Base-by-base conservation (phyloP, 1,284 basidiomycete genomes). In the Ceraceosorus guamensis region DNA sequence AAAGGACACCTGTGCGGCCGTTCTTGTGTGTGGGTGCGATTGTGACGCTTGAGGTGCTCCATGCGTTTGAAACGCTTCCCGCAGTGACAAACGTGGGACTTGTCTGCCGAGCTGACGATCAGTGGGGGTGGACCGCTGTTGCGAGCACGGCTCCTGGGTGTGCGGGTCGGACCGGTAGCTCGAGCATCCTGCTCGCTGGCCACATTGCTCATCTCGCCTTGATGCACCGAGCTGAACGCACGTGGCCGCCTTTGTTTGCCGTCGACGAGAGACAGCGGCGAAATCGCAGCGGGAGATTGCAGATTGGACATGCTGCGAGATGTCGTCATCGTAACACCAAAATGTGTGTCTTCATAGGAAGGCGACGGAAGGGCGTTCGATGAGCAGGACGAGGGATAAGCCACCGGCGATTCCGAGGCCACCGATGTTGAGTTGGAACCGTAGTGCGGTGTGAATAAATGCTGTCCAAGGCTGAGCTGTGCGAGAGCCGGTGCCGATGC, bases 21-120 rank as follows among this genome's bases (percentile, higher is more conserved):
- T 50, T 76, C 74, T 50, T 75, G 68, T 0, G 74, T 75, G 54
- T 76, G 74, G 5, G 70, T 71, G 46, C 71, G 71, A 49, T 65
- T 67, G 66, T 76, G 74, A n/a, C 74, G 67, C 62, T 75, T 75
- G 50, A 76, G 66, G 37, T 76, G 74, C 57, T 76, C 74, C 61
- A 74, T 65, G 31, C 74, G 61, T 60, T 71, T 73, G 63, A 76
- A 76, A 31, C 73, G 63, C 61, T 73, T 71, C 18, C 72, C 71
- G 48, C 73, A 73, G 61, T 69, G 65, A 55, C 73, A 76, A 43
- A 71, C 71, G 52, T 76, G 73, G 37, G 65, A 53, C 58, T 76
- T 76, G 60, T 75, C 67, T 8, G 70, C 70, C n/a, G 61, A 65
- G 65, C 66, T 70, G 50, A 75, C 73, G 18, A 76, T 67, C 14